Evolutionary conservation across 495 filamentous ascomycete genomes (phyloP).

Genomic region (Neurospora sp.): DNA sequence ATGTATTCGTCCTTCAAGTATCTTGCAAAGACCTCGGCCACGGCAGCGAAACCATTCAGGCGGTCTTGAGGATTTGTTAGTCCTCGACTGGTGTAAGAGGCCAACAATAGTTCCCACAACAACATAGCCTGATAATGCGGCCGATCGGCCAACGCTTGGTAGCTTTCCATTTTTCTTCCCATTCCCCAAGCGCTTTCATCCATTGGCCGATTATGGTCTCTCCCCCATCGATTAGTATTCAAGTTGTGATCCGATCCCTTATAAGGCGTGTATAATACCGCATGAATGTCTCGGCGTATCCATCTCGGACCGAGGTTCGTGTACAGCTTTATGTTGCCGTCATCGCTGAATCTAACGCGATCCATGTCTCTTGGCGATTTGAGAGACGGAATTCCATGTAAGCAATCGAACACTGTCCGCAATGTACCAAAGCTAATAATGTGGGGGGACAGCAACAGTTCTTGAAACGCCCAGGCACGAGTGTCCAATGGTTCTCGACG

Average conservation of each 20-base stretch:
- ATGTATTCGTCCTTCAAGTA: neutral
- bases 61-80: neutral
- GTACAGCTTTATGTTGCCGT: neutral
- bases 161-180: too few species aligned
- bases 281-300: neutral
- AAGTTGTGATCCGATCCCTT: too few species aligned
- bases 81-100: neutral
- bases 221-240: too few species aligned
- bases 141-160: too few species aligned
- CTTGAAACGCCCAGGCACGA: neutral
- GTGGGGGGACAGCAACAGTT: neutral
- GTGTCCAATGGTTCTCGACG: accelerated
- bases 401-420: neutral
- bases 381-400: too few species aligned
- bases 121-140: too few species aligned
- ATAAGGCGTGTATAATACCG: neutral
- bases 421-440: neutral
- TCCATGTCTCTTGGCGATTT: too few species aligned
- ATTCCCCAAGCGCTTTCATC: too few species aligned
- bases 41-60: neutral
- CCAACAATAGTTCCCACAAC: neutral
- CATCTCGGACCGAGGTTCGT: too few species aligned
- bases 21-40: neutral
- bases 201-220: too few species aligned
- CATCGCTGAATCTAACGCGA: too few species aligned